Conservation (phyloP, 2,329 filamentous ascomycete genomes). For the Epichloe festucae region DNA sequence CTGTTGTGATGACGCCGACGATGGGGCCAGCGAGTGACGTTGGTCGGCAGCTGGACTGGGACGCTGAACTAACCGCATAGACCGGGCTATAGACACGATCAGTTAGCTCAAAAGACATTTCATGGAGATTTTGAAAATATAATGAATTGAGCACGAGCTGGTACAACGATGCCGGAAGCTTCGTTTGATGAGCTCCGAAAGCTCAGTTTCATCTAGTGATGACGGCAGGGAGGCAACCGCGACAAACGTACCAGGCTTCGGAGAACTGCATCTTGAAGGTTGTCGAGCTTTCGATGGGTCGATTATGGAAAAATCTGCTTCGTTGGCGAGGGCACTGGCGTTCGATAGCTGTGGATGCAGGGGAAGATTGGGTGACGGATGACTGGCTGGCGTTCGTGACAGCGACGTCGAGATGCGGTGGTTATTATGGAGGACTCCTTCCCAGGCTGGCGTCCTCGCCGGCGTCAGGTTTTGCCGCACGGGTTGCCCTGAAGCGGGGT, state of each 20-base stretch:
- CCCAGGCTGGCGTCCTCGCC: slow-evolving; percentile 24
- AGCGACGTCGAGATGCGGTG: slow-evolving; percentile 14
- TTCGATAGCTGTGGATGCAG: slow-evolving; percentile 8
- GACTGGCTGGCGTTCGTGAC: slow-evolving; percentile 9
- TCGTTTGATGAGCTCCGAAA: slow-evolving; percentile 13
- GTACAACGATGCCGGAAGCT: slow-evolving; percentile 16
- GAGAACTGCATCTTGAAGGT: slow-evolving; percentile 51
- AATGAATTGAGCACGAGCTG: slow-evolving; percentile 2
- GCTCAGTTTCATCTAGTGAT: slow-evolving; percentile 14
- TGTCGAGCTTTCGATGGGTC: slow-evolving; percentile 15
- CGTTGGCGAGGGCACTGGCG: neutral
- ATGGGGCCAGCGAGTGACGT: slow-evolving; percentile 15
- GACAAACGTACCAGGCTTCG: slow-evolving; percentile 63
- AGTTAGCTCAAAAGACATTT: slow-evolving; percentile 28
- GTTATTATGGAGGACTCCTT: slow-evolving; percentile 26
- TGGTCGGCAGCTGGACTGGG: slow-evolving; percentile 16
- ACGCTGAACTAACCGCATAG: slow-evolving; percentile 76
- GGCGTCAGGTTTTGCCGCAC: slow-evolving; percentile 30
- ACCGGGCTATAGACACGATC: slow-evolving; percentile 56
- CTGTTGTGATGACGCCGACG: slow-evolving; percentile 9
- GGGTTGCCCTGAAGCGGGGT: neutral
- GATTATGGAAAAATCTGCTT: slow-evolving; percentile 7
- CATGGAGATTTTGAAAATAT: slow-evolving; percentile 1
- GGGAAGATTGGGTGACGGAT: slow-evolving; percentile 15
- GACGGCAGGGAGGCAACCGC: slow-evolving; percentile 18